A percentile compares a stretch with the other conserved stretches of the same genome.
Evolutionary conservation across 371 early-diverging fungal genomes (phyloP).

Genomic region (Lichtheimia hyalospora): DNA sequence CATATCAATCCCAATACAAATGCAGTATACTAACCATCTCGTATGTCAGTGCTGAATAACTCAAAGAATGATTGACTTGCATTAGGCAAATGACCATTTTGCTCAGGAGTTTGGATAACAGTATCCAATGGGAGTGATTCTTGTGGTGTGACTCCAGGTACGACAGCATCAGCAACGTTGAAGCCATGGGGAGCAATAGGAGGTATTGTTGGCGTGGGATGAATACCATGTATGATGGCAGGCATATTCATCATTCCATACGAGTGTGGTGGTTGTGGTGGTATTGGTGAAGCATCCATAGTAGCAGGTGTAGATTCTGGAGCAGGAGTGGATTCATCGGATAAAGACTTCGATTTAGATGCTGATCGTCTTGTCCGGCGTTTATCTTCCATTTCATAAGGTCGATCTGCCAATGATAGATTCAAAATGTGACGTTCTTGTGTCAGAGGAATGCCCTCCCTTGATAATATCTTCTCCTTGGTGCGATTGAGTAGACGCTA

Average conservation of each 20-base stretch:
- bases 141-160: background rate
- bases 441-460: constrained; percentile 28
- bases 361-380: constrained; percentile 24
- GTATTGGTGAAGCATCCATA: background rate
- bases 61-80: constrained; percentile 14
- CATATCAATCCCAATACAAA: background rate
- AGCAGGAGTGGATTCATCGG: constrained; percentile 6
- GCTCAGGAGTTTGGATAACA: background rate
- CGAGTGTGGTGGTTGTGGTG: constrained; percentile 5
- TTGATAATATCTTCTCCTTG: constrained; percentile 36
- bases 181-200: too few relatives aligned
- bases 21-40: constrained; percentile 11
- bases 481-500: constrained; percentile 43
- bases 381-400: constrained; percentile 39
- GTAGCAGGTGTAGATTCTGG: constrained; percentile 4
- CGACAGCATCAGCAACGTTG: too few relatives aligned
- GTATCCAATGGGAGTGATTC: constrained; percentile 4
- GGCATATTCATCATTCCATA: too few relatives aligned
- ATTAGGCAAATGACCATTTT: constrained; percentile 1
- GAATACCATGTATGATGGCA: too few relatives aligned
- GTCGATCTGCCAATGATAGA: constrained; percentile 19
- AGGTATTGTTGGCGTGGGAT: too few relatives aligned
- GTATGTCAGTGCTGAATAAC: constrained; percentile 9
- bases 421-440: constrained; percentile 39
- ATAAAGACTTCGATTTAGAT: constrained; percentile 19